Conservation (phyloP, 2,329 filamentous ascomycete species). For the Cordyceps fumosorosea region DNA sequence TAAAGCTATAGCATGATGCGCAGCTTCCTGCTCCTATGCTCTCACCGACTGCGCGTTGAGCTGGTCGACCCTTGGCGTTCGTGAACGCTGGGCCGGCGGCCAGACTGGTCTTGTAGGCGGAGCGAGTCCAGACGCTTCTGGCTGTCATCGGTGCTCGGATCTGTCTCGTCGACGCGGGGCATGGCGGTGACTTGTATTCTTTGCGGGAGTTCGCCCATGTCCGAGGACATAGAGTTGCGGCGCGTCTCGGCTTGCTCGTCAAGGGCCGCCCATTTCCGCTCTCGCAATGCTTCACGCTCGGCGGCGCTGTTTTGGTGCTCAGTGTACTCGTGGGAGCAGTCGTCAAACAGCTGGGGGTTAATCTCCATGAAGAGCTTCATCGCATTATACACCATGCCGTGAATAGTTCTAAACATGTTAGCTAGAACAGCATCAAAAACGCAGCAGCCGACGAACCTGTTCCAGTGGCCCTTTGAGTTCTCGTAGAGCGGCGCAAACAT, state of each 20-base stretch:
- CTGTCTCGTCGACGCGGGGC: constrained; percentile 64
- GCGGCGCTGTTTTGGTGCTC: constrained; percentile 90
- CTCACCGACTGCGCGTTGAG: constrained; percentile 44
- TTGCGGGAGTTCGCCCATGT: constrained; percentile 26
- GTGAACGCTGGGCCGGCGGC: constrained; percentile 49
- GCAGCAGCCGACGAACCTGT: constrained; percentile 57
- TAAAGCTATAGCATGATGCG: background rate
- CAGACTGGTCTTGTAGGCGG: constrained; percentile 73
- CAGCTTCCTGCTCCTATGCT: background rate
- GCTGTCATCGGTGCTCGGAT: constrained; percentile 73
- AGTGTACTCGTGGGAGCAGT: constrained; percentile 96
- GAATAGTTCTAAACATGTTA: constrained; percentile 70
- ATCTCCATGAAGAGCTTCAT: constrained; percentile 99
- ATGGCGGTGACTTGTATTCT: constrained; percentile 35
- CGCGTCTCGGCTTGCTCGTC: constrained; percentile 70
- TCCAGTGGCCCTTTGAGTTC: constrained; percentile 99
- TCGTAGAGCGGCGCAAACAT: constrained; percentile 99
- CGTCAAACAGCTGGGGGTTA: constrained; percentile 95
- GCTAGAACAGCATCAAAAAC: constrained; percentile 14
- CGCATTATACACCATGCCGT: constrained; percentile 99
- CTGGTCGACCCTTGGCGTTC: constrained; percentile 56
- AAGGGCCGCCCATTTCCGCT: constrained; percentile 84
- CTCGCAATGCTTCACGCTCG: constrained; percentile 72
- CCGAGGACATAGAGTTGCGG: constrained; percentile 36
- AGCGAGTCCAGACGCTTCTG: constrained; percentile 84